Evolutionary conservation across 2,329 filamentous ascomycete genomes (phyloP).

Genomic region (Parastagonospora avenae): DNA sequence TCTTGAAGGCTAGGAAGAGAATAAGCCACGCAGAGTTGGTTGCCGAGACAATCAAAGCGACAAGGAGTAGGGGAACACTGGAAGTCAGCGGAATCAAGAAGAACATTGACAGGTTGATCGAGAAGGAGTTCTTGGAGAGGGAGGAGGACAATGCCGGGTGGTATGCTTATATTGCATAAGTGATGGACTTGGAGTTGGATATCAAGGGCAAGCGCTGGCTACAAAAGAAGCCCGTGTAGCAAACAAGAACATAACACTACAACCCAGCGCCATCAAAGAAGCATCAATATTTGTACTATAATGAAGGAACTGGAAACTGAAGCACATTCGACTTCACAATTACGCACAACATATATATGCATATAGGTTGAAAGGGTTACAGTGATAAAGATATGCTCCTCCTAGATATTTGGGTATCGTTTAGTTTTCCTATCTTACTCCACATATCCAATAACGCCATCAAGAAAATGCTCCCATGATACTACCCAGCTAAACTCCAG

Average conservation of each 20-base stretch:
- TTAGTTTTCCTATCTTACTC: background rate
- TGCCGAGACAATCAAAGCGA: constrained; percentile 89
- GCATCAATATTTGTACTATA: too few species aligned
- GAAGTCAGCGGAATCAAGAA: constrained; percentile 90
- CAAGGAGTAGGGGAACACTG: constrained; percentile 81
- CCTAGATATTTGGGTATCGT: too few species aligned
- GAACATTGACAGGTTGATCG: constrained; percentile 85
- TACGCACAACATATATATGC: too few species aligned
- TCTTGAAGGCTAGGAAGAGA: constrained; percentile 92
- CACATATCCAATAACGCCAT: background rate
- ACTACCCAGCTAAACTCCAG: constrained; percentile 27
- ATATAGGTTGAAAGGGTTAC: background rate
- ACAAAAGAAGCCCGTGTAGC: too few species aligned
- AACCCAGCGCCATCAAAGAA: too few species aligned
- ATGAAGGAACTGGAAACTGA: too few species aligned
- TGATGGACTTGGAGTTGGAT: background rate
- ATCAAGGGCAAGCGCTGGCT: too few species aligned
- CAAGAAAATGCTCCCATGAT: background rate
- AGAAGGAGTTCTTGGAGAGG: constrained; percentile 48
- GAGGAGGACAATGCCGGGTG: constrained; percentile 45
- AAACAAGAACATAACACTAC: too few species aligned
- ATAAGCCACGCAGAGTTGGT: constrained; percentile 88
- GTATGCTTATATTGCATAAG: constrained; percentile 54
- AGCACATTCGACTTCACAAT: too few species aligned
- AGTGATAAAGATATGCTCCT: too few species aligned